Conservation (phyloP, 2,329 filamentous ascomycete species). For the Cladophialophora carrionii region DNA sequence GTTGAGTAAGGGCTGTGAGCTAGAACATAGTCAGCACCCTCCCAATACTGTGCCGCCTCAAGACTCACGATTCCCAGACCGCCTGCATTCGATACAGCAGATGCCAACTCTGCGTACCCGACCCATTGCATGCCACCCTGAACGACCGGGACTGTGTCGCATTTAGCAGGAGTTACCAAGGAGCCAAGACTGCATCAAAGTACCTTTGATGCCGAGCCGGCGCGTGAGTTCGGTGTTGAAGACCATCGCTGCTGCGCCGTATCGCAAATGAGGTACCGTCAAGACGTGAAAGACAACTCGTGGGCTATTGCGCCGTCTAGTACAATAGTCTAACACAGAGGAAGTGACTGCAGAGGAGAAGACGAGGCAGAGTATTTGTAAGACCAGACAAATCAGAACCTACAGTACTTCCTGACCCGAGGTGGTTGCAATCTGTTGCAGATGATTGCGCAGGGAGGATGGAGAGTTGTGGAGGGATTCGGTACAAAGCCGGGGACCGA, state of each 20-base stretch:
- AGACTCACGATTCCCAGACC: constrained; percentile 54
- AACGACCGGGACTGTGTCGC: constrained; percentile 51
- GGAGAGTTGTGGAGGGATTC: constrained; percentile 5
- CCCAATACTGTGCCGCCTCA: background rate
- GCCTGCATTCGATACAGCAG: constrained; percentile 58
- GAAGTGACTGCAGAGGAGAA: background rate
- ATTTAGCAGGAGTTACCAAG: background rate
- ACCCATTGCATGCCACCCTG: constrained; percentile 62
- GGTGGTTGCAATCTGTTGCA: constrained; percentile 20
- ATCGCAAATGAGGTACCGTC: background rate
- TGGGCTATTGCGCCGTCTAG: background rate
- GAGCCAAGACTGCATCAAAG: constrained; percentile 7
- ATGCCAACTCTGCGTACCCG: constrained; percentile 57
- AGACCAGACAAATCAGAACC: constrained; percentile 9
- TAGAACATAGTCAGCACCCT: constrained; percentile 34
- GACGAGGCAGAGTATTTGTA: background rate
- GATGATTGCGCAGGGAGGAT: background rate
- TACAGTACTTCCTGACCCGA: constrained; percentile 17
- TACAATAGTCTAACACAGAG: background rate
- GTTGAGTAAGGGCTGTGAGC: constrained; percentile 75
- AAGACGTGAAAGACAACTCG: background rate
- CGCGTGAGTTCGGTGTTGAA: constrained; percentile 68
- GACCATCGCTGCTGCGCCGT: constrained; percentile 53
- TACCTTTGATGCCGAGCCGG: constrained; percentile 59
- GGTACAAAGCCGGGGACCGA: constrained; percentile 24